Evolutionary conservation across 441 rosid genomes (phyloP).

Genomic region (Euphorbia celastroides): DNA sequence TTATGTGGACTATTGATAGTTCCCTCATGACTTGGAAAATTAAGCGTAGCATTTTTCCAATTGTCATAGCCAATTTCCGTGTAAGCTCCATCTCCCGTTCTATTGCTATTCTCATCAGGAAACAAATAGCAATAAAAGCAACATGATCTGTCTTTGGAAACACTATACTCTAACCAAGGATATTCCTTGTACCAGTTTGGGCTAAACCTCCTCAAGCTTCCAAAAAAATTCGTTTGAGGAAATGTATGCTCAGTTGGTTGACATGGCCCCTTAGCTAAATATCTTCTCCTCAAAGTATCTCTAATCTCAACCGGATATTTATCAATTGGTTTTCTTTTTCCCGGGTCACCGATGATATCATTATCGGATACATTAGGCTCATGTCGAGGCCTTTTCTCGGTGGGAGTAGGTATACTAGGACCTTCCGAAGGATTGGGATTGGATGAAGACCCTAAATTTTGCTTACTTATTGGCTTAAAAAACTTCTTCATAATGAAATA

Average conservation of each 20-base stretch:
- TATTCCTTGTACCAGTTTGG: background rate
- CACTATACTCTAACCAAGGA: background rate
- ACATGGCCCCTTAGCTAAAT: background rate
- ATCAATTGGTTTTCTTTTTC: background rate
- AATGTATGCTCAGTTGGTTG: background rate
- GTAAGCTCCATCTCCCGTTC: background rate
- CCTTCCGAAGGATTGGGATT: background rate
- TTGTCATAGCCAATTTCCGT: background rate
- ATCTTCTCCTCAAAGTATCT: background rate
- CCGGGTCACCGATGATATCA: background rate
- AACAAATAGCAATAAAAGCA: background rate
- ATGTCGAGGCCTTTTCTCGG: background rate
- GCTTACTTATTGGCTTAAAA: background rate
- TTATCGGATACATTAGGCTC: background rate
- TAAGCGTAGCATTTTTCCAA: background rate
- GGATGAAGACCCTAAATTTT: background rate
- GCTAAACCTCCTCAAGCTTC: background rate
- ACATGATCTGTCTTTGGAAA: background rate
- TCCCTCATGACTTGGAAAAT: background rate
- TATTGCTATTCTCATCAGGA: background rate
- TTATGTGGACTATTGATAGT: background rate
- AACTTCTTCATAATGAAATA: background rate
- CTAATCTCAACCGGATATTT: background rate
- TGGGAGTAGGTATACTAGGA: background rate
- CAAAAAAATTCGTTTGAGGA: background rate